These are phyloP conservation scores for Saraca asoca DNA, from an alignment of 331 rosid species.

Conservation along the genomic window DNA sequence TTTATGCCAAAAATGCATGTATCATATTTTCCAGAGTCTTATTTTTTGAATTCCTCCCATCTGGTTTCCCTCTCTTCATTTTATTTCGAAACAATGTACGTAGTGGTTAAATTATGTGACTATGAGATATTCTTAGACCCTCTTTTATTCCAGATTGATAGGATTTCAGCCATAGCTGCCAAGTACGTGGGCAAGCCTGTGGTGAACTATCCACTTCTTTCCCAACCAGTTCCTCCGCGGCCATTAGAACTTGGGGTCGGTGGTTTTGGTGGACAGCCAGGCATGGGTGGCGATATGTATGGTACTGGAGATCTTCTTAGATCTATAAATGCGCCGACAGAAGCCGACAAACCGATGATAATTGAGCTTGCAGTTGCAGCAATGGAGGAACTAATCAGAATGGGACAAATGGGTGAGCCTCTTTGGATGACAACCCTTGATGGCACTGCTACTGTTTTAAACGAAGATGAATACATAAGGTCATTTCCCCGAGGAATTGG, in stretches of 20 bases:
- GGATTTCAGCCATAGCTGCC: conserved; percentile 92
- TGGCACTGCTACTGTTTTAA: conserved; percentile 52
- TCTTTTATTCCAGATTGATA: conserved; percentile 58
- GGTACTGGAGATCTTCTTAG: conserved; percentile 74
- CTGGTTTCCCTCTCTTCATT: no score
- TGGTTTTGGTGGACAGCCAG: conserved; percentile 54
- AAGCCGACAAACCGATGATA: conserved; percentile 83
- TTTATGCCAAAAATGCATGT: no score
- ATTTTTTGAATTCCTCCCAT: no score
- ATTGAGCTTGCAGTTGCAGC: conserved; percentile 96
- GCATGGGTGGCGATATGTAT: conserved; percentile 64
- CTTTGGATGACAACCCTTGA: conserved; percentile 84
- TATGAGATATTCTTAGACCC: not conserved
- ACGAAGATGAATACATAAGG: conserved; percentile 79
- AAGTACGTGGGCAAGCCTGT: conserved; percentile 93
- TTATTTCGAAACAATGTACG: no score
- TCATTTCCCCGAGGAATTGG: conserved; percentile 84
- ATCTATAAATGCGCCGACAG: conserved; percentile 65
- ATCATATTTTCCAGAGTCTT: no score
- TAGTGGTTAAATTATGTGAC: not conserved
- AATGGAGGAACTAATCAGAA: conserved; percentile 81
- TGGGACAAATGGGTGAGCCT: conserved; percentile 93
- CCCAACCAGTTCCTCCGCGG: conserved; percentile 67
- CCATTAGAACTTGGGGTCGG: conserved; percentile 69
- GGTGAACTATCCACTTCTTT: conserved; percentile 69